These are phyloP conservation scores for Akanthomyces muscarius DNA, from an alignment of 2,329 filamentous ascomycete species.

Conservation along the genomic window DNA sequence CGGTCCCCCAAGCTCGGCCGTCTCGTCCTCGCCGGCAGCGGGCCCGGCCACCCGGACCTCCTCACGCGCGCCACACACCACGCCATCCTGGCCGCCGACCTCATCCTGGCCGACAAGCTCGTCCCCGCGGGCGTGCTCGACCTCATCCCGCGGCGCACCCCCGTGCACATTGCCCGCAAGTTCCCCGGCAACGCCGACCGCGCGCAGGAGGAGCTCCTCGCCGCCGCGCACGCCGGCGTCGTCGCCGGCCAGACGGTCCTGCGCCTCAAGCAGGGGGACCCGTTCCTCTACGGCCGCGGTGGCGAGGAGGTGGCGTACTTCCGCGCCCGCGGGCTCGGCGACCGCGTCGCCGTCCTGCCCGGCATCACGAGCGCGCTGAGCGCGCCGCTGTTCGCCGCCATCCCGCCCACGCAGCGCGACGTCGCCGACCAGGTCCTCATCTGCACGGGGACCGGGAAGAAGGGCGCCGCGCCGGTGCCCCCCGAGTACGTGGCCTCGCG, in stretches of 20 bases:
- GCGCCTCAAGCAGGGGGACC: slow-evolving; percentile 92
- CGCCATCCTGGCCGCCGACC: slow-evolving; percentile 68
- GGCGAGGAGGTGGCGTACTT: slow-evolving; percentile 92
- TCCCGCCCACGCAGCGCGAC: slow-evolving; percentile 83
- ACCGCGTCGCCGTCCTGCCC: slow-evolving; percentile 67
- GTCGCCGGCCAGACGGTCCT: slow-evolving; percentile 71
- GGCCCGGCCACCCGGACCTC: slow-evolving; percentile 87
- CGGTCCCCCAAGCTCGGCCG: slow-evolving; percentile 48
- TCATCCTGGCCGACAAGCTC: slow-evolving; percentile 83
- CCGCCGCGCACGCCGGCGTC: slow-evolving; percentile 67
- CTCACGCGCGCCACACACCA: slow-evolving; percentile 78
- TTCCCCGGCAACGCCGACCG: slow-evolving; percentile 96
- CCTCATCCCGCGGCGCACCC: slow-evolving; percentile 83
- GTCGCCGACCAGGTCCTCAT: slow-evolving; percentile 90
- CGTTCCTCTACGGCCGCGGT: slow-evolving; percentile 91
- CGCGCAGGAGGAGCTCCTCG: slow-evolving; percentile 84
- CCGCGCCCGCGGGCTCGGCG: slow-evolving; percentile 62
- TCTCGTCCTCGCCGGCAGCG: slow-evolving; percentile 86
- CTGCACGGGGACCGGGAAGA: slow-evolving; percentile 94
- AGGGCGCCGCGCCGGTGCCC: slow-evolving; percentile 76
- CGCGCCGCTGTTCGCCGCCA: slow-evolving; percentile 81
- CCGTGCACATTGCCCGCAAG: slow-evolving; percentile 89
- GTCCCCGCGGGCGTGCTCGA: slow-evolving; percentile 81
- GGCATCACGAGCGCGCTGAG: slow-evolving; percentile 86
- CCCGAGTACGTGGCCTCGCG: slow-evolving; percentile 72